These are phyloP conservation scores for Phytophthora fragariaefolia DNA, from an alignment of 352 stramenopile species.

Conservation along the genomic window DNA sequence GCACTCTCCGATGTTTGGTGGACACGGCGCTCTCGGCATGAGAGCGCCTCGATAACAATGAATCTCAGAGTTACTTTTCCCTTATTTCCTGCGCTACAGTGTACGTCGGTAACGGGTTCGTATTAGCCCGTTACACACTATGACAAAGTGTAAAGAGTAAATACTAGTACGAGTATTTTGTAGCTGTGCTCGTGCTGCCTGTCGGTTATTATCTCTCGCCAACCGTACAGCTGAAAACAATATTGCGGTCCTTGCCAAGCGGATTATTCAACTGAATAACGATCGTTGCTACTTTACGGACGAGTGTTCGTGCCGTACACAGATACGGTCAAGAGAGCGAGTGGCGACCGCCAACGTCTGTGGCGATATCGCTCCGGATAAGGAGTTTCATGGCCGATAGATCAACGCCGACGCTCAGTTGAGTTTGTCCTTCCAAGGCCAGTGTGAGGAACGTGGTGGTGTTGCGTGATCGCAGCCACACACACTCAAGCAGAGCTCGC, in stretches of 20 bases:
- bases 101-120: too few species aligned
- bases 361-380: background rate
- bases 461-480: background rate
- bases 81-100: too few species aligned
- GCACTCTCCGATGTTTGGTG: too few species aligned
- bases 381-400: background rate
- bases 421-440: background rate
- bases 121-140: too few species aligned
- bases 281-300: background rate
- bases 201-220: background rate
- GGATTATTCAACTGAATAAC: too few species aligned
- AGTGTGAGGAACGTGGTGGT: background rate
- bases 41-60: too few species aligned
- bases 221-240: background rate
- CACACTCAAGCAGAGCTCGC: background rate
- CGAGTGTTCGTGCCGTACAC: background rate
- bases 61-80: too few species aligned
- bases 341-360: background rate
- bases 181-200: background rate
- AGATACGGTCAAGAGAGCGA: background rate
- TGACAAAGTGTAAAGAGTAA: constrained; percentile 6
- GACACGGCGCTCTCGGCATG: too few species aligned
- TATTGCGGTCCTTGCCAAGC: background rate
- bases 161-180: background rate
- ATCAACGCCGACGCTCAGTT: background rate